phyloP scores from a whole-genome alignment of 352 stramenopile species.

The Globisporangium sylvaticum region DNA sequence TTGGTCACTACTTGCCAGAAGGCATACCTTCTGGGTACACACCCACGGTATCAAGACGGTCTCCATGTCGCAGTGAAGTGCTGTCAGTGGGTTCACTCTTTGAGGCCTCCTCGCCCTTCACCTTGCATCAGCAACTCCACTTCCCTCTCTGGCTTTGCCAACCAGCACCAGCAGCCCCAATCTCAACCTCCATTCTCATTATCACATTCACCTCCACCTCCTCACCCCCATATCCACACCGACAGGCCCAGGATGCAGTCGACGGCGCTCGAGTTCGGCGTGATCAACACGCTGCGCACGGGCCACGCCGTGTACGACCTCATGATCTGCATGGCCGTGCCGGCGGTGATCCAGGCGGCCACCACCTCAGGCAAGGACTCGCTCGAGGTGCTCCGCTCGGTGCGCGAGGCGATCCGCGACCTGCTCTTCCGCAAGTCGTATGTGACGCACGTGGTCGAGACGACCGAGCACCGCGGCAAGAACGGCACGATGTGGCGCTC shows the following conservation, averaged over 20 bases:
- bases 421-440: slow-evolving; percentile 22
- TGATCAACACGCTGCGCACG: slow-evolving; percentile 54
- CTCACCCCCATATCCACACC: background rate
- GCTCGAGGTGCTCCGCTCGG: slow-evolving; percentile 6
- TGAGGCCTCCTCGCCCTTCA: no score
- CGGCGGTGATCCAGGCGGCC: slow-evolving; percentile 43
- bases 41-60: no score
- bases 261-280: slow-evolving; percentile 38
- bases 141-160: no score
- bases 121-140: no score
- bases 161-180: no score
- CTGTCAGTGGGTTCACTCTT: no score
- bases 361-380: slow-evolving; percentile 19
- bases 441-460: slow-evolving; percentile 34
- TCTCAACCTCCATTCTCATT: slow-evolving; percentile 1
- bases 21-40: no score
- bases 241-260: slow-evolving; percentile 11
- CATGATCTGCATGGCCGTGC: slow-evolving; percentile 55
- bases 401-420: slow-evolving; percentile 12
- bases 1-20: no score
- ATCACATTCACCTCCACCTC: background rate
- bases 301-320: slow-evolving; percentile 48
- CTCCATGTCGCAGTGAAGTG: no score
- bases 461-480: slow-evolving; percentile 35
- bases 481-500: slow-evolving; percentile 14